phyloP scores from a whole-genome alignment of 108 stramenopile species.

The Nitzschia sp. region DNA sequence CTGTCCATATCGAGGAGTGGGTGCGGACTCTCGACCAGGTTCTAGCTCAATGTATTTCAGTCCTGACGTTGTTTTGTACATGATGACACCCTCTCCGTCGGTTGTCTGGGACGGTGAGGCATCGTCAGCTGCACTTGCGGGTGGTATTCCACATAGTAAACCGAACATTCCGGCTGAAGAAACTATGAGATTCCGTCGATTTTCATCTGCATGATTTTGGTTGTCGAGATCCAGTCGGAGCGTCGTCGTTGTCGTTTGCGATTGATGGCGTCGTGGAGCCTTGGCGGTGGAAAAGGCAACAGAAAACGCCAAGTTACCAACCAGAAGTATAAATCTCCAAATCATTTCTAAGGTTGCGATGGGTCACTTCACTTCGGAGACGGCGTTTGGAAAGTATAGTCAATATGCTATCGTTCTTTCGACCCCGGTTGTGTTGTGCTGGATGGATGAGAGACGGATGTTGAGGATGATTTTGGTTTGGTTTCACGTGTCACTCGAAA shows the following conservation, averaged over 20 bases:
- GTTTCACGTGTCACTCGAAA: too few relatives aligned
- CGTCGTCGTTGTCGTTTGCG: background rate
- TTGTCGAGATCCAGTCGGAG: background rate
- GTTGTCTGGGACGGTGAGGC: background rate
- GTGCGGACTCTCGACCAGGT: constrained; percentile 16
- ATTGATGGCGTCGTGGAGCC: background rate
- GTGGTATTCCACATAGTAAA: background rate
- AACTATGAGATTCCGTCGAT: constrained; percentile 2
- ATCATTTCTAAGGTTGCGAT: too few relatives aligned
- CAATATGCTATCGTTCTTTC: too few relatives aligned
- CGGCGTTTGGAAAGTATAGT: too few relatives aligned
- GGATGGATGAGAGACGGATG: too few relatives aligned
- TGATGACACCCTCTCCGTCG: constrained; percentile 42
- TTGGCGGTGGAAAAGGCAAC: background rate
- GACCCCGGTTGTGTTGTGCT: too few relatives aligned
- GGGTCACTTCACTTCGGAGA: too few relatives aligned
- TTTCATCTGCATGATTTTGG: background rate
- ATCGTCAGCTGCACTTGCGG: background rate
- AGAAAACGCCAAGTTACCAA: background rate
- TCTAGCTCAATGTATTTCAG: constrained; percentile 77
- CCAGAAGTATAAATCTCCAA: too few relatives aligned
- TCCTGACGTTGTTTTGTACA: constrained; percentile 75
- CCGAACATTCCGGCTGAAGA: background rate
- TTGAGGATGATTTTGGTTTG: too few relatives aligned
- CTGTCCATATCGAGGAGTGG: constrained; percentile 74